Evolutionary conservation across 2,329 filamentous ascomycete species (phyloP).

Genomic region (Thelonectria rubi): DNA sequence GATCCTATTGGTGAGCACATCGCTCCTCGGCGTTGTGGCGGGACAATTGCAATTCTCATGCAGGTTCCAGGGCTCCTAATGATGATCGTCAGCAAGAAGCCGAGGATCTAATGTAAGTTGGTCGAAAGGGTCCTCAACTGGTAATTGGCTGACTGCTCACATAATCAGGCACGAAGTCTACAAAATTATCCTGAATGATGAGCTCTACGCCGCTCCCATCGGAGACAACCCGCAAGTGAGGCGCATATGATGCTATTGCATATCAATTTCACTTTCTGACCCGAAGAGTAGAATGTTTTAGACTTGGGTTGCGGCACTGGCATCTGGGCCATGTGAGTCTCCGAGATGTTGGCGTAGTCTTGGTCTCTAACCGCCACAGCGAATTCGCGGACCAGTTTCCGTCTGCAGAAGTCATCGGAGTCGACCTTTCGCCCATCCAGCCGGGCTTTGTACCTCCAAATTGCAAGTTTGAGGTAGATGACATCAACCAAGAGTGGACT

Average conservation of each 20-base stretch:
- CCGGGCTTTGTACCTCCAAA: conserved; percentile 66
- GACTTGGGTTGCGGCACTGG: conserved; percentile 50
- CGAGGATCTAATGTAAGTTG: conserved; percentile 37
- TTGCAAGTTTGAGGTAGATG: conserved; percentile 71
- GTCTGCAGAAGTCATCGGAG: conserved; percentile 57
- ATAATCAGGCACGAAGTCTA: conserved; percentile 37
- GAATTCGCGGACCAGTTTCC: conserved; percentile 53
- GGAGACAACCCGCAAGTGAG: conserved; percentile 35
- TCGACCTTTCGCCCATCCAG: conserved; percentile 68
- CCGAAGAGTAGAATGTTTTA: conserved; percentile 33
- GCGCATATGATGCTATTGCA: not conserved
- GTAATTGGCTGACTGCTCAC: not conserved
- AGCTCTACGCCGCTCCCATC: conserved; percentile 46
- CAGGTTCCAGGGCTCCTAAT: conserved; percentile 32
- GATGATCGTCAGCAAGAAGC: conserved; percentile 39
- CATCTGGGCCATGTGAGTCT: conserved; percentile 47
- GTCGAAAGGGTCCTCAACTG: not conserved
- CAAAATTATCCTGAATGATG: conserved; percentile 41
- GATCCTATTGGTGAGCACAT: conserved; percentile 44
- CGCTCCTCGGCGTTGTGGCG: not conserved
- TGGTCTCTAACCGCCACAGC: conserved; percentile 25
- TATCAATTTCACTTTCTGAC: not conserved
- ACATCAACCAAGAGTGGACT: conserved; percentile 62
- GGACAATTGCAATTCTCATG: conserved; percentile 1
- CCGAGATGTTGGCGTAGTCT: fast-evolving